Evolutionary conservation across 768 basidiomycete genomes (phyloP), one percentile per base, ranked within the genome.

Genomic region (Lentinula raphanica): DNA sequence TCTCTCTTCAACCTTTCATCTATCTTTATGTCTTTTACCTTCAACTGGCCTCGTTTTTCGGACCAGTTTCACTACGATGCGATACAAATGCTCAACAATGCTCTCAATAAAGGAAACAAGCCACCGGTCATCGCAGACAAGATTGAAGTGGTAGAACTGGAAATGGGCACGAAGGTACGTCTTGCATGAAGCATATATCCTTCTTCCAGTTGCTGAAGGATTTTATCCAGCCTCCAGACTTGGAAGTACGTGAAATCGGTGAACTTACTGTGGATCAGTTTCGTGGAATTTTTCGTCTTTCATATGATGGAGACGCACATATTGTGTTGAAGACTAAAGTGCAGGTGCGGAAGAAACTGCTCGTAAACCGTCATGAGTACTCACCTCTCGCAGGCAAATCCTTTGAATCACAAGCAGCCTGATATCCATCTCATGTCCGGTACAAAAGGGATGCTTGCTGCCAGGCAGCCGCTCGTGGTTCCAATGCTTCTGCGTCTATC

Each of bases 401-500:
- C 97, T 1, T 73, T 96, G 60, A 94, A 93, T 65, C 92, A 94
- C 69, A 93, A 94, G 66, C 90, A 90, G 68, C 89, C 90, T 27
- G 92, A 93, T 56, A 91, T 94, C 54, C 90, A 94, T 68, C 79
- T 93, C 58, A 86, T 95, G 83, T 77, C 84, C 21, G 88, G 88
- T 28, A 87, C 90, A 1, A 75, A 83, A 53, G 92, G 93, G 39
- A 94, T 95, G 85, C 82, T 98, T 5, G 92, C 94, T 3, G 96
- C 97, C 17, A 92, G 91, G 62, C 88, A 97, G 54, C 93, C 97
- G 8, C 86, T 99, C 39, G 89, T 97, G 56, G 97, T 99, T 9
- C 97, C 96, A 51, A 99, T 98, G 96, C 88, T 93, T 23, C 87
- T 99, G 51, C 92, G 94, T 13, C 87, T 99, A 4, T 97, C 94